Percentiles rank a stretch among this genome's conserved stretches.
phyloP scores from a whole-genome alignment of 2,329 filamentous ascomycete genomes.

The Phaeosphaeria sp. region DNA sequence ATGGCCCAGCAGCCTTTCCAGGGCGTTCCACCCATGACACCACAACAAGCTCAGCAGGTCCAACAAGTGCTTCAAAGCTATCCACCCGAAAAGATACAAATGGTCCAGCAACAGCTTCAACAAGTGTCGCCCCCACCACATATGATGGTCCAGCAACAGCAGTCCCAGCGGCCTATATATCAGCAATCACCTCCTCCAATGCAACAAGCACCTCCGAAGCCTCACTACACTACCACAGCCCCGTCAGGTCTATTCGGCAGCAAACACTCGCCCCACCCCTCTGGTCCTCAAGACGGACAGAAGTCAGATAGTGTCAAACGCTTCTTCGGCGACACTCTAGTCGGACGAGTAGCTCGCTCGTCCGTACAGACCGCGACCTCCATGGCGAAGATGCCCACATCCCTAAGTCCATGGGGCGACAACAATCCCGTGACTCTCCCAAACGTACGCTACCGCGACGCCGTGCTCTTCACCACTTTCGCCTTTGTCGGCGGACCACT shows the following conservation, averaged over 20 bases:
- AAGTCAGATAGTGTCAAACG: conserved; percentile 39
- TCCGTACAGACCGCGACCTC: conserved; percentile 43
- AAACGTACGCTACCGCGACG: conserved; percentile 49
- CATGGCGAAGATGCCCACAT: conserved; percentile 41
- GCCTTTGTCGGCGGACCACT: conserved; percentile 45
- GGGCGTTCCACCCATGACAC: conserved; percentile 30
- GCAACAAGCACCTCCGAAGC: conserved; percentile 25
- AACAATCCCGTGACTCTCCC: conserved; percentile 50
- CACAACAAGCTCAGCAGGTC: conserved; percentile 38
- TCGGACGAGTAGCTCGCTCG: conserved; percentile 45
- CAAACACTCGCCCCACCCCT: conserved; percentile 26
- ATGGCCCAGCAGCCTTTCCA: conserved; percentile 24
- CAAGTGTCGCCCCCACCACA: conserved; percentile 16
- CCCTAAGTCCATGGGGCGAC: conserved; percentile 48
- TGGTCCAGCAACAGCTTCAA: conserved; percentile 39
- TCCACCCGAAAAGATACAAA: conserved; percentile 41
- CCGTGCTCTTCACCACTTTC: conserved; percentile 48
- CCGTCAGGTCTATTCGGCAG: conserved; percentile 34
- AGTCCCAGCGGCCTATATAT: conserved; percentile 10
- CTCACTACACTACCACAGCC: conserved; percentile 30
- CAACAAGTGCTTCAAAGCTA: conserved; percentile 39
- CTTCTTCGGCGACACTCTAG: conserved; percentile 48
- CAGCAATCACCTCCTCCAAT: conserved; percentile 17
- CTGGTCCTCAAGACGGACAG: conserved; percentile 34
- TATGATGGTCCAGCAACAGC: conserved; percentile 10